A percentile compares a stretch with the other conserved stretches of the same genome.
phyloP scores from a whole-genome alignment of 2,329 filamentous ascomycete species.

The Aspergillus vadensis region DNA sequence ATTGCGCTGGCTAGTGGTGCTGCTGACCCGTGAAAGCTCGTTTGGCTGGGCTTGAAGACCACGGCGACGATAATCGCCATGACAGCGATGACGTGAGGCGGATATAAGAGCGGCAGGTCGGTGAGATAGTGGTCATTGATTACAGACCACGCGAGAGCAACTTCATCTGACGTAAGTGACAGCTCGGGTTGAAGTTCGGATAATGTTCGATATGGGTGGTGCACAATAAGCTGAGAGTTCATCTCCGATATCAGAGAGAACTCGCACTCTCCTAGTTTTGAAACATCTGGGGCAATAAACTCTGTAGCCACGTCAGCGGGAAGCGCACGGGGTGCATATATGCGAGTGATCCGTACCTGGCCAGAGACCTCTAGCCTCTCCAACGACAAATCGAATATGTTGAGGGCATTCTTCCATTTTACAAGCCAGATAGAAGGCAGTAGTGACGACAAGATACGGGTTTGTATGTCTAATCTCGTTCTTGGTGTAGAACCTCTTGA shows the following conservation, averaged over 20 bases:
- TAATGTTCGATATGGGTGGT: slow-evolving; percentile 86
- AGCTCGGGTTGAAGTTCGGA: slow-evolving; percentile 70
- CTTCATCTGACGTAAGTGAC: slow-evolving; percentile 74
- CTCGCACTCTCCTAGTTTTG: slow-evolving; percentile 89
- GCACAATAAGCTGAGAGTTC: slow-evolving; percentile 83
- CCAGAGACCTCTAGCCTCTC: slow-evolving; percentile 83
- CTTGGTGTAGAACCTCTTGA: slow-evolving; percentile 89
- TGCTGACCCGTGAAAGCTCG: slow-evolving; percentile 34
- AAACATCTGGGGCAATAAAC: slow-evolving; percentile 72
- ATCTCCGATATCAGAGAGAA: slow-evolving; percentile 91
- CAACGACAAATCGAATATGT: slow-evolving; percentile 87
- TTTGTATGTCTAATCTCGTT: slow-evolving; percentile 92
- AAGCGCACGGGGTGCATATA: not conserved
- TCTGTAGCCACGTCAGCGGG: slow-evolving; percentile 49
- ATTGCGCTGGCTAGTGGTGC: slow-evolving; percentile 38
- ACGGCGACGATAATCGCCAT: slow-evolving; percentile 82
- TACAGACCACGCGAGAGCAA: slow-evolving; percentile 74
- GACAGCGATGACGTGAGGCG: slow-evolving; percentile 86
- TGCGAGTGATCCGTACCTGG: slow-evolving; percentile 55
- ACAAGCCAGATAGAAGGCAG: slow-evolving; percentile 89
- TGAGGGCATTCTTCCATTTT: slow-evolving; percentile 98
- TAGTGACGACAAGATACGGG: slow-evolving; percentile 89
- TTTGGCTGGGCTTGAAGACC: slow-evolving; percentile 70
- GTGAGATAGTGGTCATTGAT: slow-evolving; percentile 94
- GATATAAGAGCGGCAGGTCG: slow-evolving; percentile 80